Evolutionary conservation across 768 basidiomycete genomes (phyloP), one percentile per base, ranked within the genome.

Genomic region (Udeniomyces megalosporus): DNA sequence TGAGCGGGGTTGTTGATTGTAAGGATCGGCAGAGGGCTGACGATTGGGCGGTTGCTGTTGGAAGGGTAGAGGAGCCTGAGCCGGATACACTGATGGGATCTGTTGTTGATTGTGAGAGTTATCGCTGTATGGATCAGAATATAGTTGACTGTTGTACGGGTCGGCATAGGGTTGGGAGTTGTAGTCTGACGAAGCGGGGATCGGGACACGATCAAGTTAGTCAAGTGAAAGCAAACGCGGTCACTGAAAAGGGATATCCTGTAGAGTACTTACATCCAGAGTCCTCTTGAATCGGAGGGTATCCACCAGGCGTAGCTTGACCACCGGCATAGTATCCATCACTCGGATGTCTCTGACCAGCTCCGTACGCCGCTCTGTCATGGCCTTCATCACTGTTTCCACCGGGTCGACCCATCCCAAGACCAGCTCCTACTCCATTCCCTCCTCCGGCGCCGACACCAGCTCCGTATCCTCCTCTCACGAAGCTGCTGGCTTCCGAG

Each of bases 171-270:
- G 31, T 34, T 28, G 32, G 55, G 44, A 24, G 29, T 48, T 24
- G 50, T 63, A 63, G 56, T 63, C 61, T 62, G 52, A 17, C 2
- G 29, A 45, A n/a, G n/a, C n/a, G n/a, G n/a, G n/a, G n/a, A n/a
- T n/a, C n/a, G n/a, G n/a, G n/a, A n/a, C n/a, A n/a, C n/a, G n/a
- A n/a, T n/a, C n/a, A n/a, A n/a, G n/a, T n/a, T n/a, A n/a, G n/a
- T n/a, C n/a, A n/a, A n/a, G n/a, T n/a, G 20, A 22, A 20, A 29
- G 32, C 14, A 61, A 42, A 12, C 14, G 15, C 4, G 5, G 4
- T 8, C 14, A 29, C 8, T 26, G 34, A 1, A n/a, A 34, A 17
- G 14, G 1, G 10, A 31, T 28, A 11, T 52, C 50, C n/a, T 52
- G n/a, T 26, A 52, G 50, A 38, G n/a, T 24, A 62, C 61, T n/a